Evolutionary conservation across 1,139 yeast species (phyloP).

Genomic region (Diutina siamensis): DNA sequence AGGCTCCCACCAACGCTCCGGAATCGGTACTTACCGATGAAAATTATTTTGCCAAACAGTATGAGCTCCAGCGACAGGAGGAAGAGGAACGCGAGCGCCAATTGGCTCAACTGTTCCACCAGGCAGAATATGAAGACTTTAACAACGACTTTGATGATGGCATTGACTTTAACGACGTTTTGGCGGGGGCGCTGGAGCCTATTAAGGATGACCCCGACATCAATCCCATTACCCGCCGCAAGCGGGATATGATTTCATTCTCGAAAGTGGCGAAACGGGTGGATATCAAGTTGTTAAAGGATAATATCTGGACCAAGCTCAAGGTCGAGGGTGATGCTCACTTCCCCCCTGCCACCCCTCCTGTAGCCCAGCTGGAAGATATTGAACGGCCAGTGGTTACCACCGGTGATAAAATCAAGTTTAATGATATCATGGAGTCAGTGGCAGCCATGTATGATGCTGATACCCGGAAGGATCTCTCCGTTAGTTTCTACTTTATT

Average conservation of each 20-base stretch:
- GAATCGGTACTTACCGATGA: slow-evolving; percentile 41
- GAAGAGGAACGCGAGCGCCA: slow-evolving; percentile 24
- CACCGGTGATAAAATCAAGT: slow-evolving; percentile 11
- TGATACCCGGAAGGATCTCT: slow-evolving; percentile 44
- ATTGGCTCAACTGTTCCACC: slow-evolving; percentile 31
- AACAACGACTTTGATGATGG: slow-evolving; percentile 24
- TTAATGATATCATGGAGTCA: slow-evolving; percentile 33
- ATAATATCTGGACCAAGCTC: slow-evolving; percentile 67
- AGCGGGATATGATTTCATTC: slow-evolving; percentile 19
- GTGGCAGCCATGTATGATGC: slow-evolving; percentile 43
- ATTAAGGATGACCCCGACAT: slow-evolving; percentile 26
- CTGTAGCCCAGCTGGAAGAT: slow-evolving; percentile 1
- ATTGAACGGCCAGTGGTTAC: neutral
- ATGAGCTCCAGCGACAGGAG: slow-evolving; percentile 29
- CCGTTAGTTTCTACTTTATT: slow-evolving; percentile 82
- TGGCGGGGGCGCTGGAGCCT: slow-evolving; percentile 18
- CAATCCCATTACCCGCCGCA: slow-evolving; percentile 15
- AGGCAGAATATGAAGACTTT: slow-evolving; percentile 33
- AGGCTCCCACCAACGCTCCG: neutral
- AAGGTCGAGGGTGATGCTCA: slow-evolving; percentile 11
- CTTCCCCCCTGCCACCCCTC: neutral
- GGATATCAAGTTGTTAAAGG: slow-evolving; percentile 69
- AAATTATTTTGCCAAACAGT: slow-evolving; percentile 63
- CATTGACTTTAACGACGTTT: slow-evolving; percentile 35
- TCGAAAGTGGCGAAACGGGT: slow-evolving; percentile 79